A percentile compares a stretch with the other conserved stretches of the same genome.
phyloP scores from a whole-genome alignment of 2,329 filamentous ascomycete species.

The Xylaria sp. region DNA sequence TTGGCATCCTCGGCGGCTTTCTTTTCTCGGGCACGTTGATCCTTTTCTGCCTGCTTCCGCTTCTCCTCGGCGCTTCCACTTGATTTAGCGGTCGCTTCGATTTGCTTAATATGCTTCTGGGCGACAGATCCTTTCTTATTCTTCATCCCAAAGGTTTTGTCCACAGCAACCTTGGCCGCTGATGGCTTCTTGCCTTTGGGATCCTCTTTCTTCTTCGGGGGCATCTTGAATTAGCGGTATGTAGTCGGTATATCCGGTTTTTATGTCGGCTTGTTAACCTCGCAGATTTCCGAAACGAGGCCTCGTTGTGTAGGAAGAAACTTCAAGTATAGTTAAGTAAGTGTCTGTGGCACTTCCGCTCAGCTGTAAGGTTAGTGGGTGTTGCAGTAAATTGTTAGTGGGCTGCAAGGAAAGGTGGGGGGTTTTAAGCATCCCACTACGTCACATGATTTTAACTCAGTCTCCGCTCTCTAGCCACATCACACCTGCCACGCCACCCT shows the following conservation, averaged over 20 bases:
- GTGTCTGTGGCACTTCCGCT: constrained; percentile 35
- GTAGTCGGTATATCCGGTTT: neutral
- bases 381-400: constrained; percentile 40
- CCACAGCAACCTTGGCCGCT: constrained; percentile 76
- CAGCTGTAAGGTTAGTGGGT: constrained; percentile 29
- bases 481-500: constrained; percentile 17
- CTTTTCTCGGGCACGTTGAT: constrained; percentile 83
- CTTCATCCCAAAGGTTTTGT: constrained; percentile 99
- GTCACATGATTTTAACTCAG: constrained; percentile 39
- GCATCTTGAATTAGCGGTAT: constrained; percentile 63
- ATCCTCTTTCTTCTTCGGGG: constrained; percentile 72
- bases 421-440: constrained; percentile 37
- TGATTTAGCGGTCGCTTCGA: constrained; percentile 76
- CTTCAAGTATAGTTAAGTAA: constrained; percentile 18
- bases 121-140: constrained; percentile 97
- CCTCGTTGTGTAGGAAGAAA: constrained; percentile 20
- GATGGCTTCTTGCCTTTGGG: constrained; percentile 64
- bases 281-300: neutral
- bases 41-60: constrained; percentile 75
- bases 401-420: constrained; percentile 41
- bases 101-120: constrained; percentile 88
- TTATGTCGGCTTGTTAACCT: neutral
- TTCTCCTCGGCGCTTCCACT: constrained; percentile 90
- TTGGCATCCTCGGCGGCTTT: constrained; percentile 86
- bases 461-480: constrained; percentile 34